Conservation (phyloP, 2,329 filamentous ascomycete genomes). For the Fusarium miscanthi region DNA sequence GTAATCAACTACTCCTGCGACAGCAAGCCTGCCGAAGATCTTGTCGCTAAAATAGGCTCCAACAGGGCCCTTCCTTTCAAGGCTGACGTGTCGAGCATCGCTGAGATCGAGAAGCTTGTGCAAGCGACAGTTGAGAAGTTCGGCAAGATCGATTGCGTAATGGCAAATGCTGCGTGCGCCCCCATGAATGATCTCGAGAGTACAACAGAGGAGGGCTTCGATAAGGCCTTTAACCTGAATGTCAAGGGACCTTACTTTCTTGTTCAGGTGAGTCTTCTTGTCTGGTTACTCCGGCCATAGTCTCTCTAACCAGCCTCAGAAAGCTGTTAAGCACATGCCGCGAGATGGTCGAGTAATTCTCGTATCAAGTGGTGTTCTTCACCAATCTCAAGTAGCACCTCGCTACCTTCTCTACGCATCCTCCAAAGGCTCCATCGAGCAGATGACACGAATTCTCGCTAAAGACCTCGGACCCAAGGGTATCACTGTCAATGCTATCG, state of each 20-base stretch:
- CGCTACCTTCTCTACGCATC: slow-evolving; percentile 19
- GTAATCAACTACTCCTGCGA: slow-evolving; percentile 13
- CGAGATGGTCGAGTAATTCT: slow-evolving; percentile 4
- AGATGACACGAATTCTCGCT: slow-evolving; percentile 13
- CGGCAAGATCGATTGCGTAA: slow-evolving; percentile 5
- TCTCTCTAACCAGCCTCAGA: background rate
- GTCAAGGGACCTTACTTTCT: slow-evolving; percentile 11
- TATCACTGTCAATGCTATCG: slow-evolving; percentile 11
- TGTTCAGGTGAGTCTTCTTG: background rate
- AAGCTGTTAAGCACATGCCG: slow-evolving; percentile 9
- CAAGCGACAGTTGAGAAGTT: background rate
- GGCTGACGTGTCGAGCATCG: background rate
- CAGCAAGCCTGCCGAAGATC: background rate
- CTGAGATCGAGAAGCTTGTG: background rate
- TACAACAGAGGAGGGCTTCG: background rate
- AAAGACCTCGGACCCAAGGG: slow-evolving; percentile 11
- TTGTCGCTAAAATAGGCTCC: background rate
- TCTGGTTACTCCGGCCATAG: too few species aligned
- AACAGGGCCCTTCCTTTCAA: background rate
- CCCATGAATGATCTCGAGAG: slow-evolving; percentile 18
- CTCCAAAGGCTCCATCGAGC: slow-evolving; percentile 2
- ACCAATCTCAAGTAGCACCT: slow-evolving; percentile 2
- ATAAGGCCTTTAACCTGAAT: slow-evolving; percentile 1
- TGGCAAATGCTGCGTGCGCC: slow-evolving; percentile 14
- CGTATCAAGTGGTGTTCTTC: slow-evolving; percentile 6